phyloP scores from a whole-genome alignment of 2,329 filamentous ascomycete genomes.

The Trichoderma oligosporum region DNA sequence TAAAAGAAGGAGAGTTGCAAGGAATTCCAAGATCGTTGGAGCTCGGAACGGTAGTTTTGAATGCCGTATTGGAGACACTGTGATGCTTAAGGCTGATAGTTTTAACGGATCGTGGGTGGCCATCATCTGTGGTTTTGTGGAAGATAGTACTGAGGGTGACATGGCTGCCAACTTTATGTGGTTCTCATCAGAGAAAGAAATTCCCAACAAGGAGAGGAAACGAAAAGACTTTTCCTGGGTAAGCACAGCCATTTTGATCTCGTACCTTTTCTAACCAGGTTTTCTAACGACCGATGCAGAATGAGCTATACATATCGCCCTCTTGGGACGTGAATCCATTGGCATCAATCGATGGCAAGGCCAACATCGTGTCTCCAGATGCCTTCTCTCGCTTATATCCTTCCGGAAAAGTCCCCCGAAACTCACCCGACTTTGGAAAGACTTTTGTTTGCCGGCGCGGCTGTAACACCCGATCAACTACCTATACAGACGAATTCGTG shows the following conservation, averaged over 20 bases:
- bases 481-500: conserved; percentile 84
- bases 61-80: conserved; percentile 75
- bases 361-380: conserved; percentile 69
- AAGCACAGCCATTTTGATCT: conserved; percentile 25
- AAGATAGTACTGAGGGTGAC: conserved; percentile 60
- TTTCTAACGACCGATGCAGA: conserved; percentile 43
- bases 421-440: conserved; percentile 73
- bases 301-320: conserved; percentile 88
- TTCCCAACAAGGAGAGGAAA: conserved; percentile 78
- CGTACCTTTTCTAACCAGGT: not conserved
- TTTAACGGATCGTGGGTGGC: conserved; percentile 88
- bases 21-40: conserved; percentile 61
- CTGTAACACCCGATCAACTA: conserved; percentile 82
- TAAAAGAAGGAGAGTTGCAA: conserved; percentile 35
- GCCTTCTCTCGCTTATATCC: conserved; percentile 68
- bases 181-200: conserved; percentile 90
- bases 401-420: conserved; percentile 67
- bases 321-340: conserved; percentile 85
- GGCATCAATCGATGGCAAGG: conserved; percentile 85
- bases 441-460: conserved; percentile 86
- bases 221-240: conserved; percentile 72
- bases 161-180: conserved; percentile 90
- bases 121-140: conserved; percentile 76
- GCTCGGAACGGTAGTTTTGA: conserved; percentile 78
- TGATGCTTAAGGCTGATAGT: conserved; percentile 84